Conservation (phyloP, 441 rosid species). For the Erysimum cheiri region DNA sequence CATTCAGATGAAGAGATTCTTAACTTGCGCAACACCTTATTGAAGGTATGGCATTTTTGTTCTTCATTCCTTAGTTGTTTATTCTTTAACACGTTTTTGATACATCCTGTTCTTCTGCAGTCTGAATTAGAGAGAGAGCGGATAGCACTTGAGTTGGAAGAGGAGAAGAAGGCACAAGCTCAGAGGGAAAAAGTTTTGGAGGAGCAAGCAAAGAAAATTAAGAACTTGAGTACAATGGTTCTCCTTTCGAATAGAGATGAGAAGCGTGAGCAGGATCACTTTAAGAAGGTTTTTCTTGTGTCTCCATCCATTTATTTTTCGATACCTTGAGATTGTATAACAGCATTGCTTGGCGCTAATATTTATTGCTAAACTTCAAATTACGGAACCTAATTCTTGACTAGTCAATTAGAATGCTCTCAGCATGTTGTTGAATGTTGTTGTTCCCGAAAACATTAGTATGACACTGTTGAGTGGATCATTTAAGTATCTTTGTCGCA, state of each 20-base stretch:
- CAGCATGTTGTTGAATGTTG: slow-evolving; percentile 23
- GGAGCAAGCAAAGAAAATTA: slow-evolving; percentile 91
- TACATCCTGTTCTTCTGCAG: slow-evolving; percentile 49
- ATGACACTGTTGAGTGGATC: slow-evolving; percentile 21
- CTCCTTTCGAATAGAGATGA: slow-evolving; percentile 81
- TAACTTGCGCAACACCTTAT: slow-evolving; percentile 84
- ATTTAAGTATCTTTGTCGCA: slow-evolving; percentile 4
- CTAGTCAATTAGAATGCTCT: slow-evolving; percentile 18
- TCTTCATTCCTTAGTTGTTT: slow-evolving; percentile 32
- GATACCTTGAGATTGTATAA: background rate
- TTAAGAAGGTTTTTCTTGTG: slow-evolving; percentile 68
- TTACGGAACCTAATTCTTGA: slow-evolving; percentile 23
- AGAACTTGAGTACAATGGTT: slow-evolving; percentile 93
- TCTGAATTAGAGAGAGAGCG: slow-evolving; percentile 96
- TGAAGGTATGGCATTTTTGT: slow-evolving; percentile 62
- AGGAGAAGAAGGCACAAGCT: slow-evolving; percentile 95
- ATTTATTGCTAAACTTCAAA: slow-evolving; percentile 14
- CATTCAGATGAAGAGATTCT: slow-evolving; percentile 91
- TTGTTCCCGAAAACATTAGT: slow-evolving; percentile 12
- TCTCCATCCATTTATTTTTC: slow-evolving; percentile 5
- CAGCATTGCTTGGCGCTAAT: slow-evolving; percentile 10
- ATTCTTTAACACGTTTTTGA: slow-evolving; percentile 31
- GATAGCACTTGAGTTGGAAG: slow-evolving; percentile 90
- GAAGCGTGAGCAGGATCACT: slow-evolving; percentile 62
- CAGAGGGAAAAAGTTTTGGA: slow-evolving; percentile 89